A percentile compares a stretch with the other conserved stretches of the same genome.
Evolutionary conservation across 306 rosid species (phyloP).

Genomic region (Lathyrus sativus): DNA sequence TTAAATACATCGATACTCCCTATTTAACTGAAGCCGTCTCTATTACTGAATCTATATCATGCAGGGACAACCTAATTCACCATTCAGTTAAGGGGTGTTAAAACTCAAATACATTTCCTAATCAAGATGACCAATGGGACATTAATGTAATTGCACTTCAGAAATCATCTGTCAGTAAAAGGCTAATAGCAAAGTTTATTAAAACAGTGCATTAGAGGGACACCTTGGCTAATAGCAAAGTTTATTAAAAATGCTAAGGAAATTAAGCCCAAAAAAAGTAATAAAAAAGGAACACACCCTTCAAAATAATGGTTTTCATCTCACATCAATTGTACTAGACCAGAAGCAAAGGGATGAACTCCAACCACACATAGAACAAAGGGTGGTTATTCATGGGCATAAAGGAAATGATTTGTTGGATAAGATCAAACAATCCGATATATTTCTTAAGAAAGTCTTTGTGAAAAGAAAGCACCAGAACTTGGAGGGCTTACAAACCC

Average conservation of each 20-base stretch:
- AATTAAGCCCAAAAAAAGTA: neutral
- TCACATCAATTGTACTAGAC: neutral
- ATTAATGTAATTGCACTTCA: neutral
- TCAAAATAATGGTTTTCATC: constrained; percentile 13
- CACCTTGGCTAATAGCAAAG: neutral
- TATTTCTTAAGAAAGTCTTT: neutral
- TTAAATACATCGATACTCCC: neutral
- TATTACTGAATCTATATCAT: neutral
- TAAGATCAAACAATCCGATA: neutral
- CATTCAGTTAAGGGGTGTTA: neutral
- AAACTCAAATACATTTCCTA: constrained; percentile 1
- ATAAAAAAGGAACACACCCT: constrained; percentile 1
- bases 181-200: neutral
- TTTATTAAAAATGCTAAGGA: neutral
- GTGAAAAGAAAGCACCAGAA: neutral
- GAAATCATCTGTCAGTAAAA: neutral
- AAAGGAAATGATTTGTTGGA: neutral
- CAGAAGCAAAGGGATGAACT: constrained; percentile 8
- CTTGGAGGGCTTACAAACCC: neutral
- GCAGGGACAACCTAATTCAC: neutral
- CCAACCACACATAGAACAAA: constrained; percentile 2
- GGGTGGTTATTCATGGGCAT: neutral
- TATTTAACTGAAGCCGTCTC: neutral
- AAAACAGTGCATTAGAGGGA: neutral
- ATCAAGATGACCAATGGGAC: neutral